These are phyloP conservation scores for Wallacemonas rigidus DNA, from an alignment of 208 protist species.

Conservation along the genomic window DNA sequence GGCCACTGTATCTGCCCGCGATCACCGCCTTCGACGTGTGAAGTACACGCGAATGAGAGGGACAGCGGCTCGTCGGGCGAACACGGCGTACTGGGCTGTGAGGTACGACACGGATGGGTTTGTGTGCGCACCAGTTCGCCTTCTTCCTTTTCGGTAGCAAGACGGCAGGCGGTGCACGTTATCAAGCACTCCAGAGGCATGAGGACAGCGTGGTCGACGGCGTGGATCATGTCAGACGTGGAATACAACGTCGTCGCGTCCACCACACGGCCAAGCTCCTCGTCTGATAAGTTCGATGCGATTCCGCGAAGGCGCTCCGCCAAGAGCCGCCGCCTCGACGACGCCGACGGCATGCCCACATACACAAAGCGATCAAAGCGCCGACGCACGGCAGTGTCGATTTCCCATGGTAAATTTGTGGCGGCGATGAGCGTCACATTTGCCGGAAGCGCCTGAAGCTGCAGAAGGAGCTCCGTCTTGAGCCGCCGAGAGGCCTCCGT, in stretches of 20 bases:
- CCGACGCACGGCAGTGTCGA: slow-evolving; percentile 86
- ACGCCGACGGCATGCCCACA: slow-evolving; percentile 65
- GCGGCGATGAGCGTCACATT: slow-evolving; percentile 85
- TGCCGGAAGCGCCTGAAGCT: slow-evolving; percentile 68
- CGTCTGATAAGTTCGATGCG: slow-evolving; percentile 35
- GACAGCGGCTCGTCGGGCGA: too few species aligned
- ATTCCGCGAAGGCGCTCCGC: slow-evolving; percentile 33
- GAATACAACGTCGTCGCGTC: slow-evolving; percentile 77
- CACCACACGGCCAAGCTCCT: slow-evolving; percentile 48
- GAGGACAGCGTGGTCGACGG: slow-evolving; percentile 94
- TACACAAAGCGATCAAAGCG: slow-evolving; percentile 91
- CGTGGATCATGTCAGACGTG: slow-evolving; percentile 91
- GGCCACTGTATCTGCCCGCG: background rate
- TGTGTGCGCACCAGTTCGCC: too few species aligned
- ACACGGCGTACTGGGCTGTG: too few species aligned
- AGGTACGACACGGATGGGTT: too few species aligned
- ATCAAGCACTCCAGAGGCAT: slow-evolving; percentile 87
- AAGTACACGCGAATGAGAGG: too few species aligned
- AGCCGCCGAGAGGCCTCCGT: slow-evolving; percentile 93
- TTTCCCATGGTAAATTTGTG: slow-evolving; percentile 92
- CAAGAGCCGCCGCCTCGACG: slow-evolving; percentile 41
- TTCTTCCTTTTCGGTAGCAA: slow-evolving; percentile 22
- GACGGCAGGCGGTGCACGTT: slow-evolving; percentile 60
- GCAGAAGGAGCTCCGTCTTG: slow-evolving; percentile 99
- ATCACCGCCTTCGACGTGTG: too few species aligned